Base-by-base conservation (phyloP, 208 protist species). In the Zelonia costaricensis region DNA sequence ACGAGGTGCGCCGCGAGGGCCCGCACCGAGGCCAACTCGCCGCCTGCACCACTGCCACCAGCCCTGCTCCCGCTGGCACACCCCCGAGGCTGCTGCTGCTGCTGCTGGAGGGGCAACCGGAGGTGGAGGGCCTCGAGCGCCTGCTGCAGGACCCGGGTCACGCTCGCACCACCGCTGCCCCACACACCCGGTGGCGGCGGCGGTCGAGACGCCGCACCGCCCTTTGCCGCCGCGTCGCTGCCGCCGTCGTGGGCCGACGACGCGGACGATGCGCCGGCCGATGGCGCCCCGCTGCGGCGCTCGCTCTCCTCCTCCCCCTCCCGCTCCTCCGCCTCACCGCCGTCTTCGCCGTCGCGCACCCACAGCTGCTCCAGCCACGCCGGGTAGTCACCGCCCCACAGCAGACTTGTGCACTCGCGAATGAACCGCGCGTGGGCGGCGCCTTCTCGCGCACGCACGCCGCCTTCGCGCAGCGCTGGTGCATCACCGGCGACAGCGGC, bases 331-430 rank as follows among this genome's bases (percentile, higher is more conserved):
- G 54, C 58, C 36, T 46, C 66, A 4, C 60, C 58, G 7, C 23
- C 64, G 5, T 40, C 64, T 7, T 44, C 64, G 23, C 15, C 28
- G 48, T 54, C 58, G 4, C 53, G 58, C 49, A 56, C 22, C 66
- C 66, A 73, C 57, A 44, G 51, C 23, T 60, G 52, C 51, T 53
- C 43, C 58, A 73, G 45, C 66, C 66, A 73, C 0, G 40, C 18
- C 13, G 66, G 66, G 39, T 73, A 73, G 27, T 60, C 58, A 4
- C 40, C 57, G 8, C 66, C 66, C 58, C 57, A 73, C 42, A 73
- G 66, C 33, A 73, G 43, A 0, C 28, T 38, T 9, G 58, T 44
- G n/a, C 47, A 52, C 25, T 73, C 66, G 10, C 27, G 13, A 4
- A 73, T 40, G 39, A 73, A 61, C n/a, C 23, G 58, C 45, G 52